Conservation (phyloP, 352 stramenopile species). For the Pythium rhizo-oryzae region DNA sequence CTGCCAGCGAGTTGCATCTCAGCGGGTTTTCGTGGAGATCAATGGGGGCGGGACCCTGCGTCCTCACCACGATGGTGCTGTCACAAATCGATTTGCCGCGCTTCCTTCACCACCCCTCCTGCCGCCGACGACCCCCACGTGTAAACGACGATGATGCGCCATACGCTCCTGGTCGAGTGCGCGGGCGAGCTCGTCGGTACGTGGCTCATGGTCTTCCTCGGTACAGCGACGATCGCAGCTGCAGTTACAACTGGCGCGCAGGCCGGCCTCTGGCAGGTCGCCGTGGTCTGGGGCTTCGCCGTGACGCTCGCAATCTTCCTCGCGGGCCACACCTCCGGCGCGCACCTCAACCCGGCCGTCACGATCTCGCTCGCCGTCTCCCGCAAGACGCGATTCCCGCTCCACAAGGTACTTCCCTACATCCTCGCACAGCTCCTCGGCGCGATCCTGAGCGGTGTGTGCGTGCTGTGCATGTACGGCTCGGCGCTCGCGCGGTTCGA, state of each 20-base stretch:
- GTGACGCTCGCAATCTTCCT: constrained; percentile 32
- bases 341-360: constrained; percentile 36
- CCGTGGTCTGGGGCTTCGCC: constrained; percentile 31
- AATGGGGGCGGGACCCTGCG: too few species aligned
- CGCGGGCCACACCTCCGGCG: constrained; percentile 18
- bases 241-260: constrained; percentile 18
- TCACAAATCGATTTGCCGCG: too few species aligned
- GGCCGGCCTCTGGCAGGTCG: constrained; percentile 23
- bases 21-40: too few species aligned
- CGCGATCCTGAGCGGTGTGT: constrained; percentile 42
- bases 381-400: background rate
- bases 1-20: too few species aligned
- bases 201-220: constrained; percentile 27
- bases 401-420: constrained; percentile 56
- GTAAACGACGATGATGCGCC: too few species aligned
- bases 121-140: too few species aligned
- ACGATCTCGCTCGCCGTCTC: constrained; percentile 28
- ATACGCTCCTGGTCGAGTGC: constrained; percentile 9
- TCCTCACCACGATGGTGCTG: too few species aligned
- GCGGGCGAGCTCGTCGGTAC: constrained; percentile 23
- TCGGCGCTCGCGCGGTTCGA: constrained; percentile 60
- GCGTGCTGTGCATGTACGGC: constrained; percentile 53
- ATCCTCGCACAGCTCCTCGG: constrained; percentile 59
- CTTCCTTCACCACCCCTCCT: too few species aligned
- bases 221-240: constrained; percentile 15